These are phyloP conservation scores for Recurvomyces mirabilis DNA, from an alignment of 495 filamentous ascomycete genomes.

Conservation along the genomic window DNA sequence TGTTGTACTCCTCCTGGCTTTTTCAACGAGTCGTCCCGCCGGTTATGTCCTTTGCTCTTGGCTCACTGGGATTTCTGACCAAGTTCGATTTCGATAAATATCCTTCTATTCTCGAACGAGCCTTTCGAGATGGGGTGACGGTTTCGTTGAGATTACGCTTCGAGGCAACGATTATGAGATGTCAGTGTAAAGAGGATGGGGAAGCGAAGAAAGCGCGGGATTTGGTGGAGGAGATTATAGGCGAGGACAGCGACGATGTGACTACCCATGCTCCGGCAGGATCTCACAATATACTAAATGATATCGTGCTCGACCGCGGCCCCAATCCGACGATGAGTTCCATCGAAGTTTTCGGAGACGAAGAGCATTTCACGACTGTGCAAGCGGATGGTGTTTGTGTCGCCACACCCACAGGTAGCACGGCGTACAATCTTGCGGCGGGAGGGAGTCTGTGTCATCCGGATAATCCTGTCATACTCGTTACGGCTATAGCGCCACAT, in stretches of 20 bases:
- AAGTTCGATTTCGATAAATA: slow-evolving; percentile 85
- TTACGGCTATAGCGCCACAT: slow-evolving; percentile 92
- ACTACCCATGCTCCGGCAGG: slow-evolving; percentile 70
- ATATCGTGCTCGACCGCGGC: slow-evolving; percentile 36
- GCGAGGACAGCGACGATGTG: slow-evolving; percentile 67
- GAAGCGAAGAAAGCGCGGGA: slow-evolving; percentile 34
- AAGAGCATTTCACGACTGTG: slow-evolving; percentile 83
- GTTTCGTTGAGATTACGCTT: slow-evolving; percentile 84
- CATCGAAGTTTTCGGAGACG: slow-evolving; percentile 87
- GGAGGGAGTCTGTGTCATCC: slow-evolving; percentile 92
- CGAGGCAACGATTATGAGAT: slow-evolving; percentile 90
- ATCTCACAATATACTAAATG: slow-evolving; percentile 83
- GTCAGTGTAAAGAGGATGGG: slow-evolving; percentile 32
- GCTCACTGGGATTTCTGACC: slow-evolving; percentile 87
- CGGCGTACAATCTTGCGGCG: slow-evolving; percentile 93
- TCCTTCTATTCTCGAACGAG: slow-evolving; percentile 53
- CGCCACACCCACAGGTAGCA: slow-evolving; percentile 84
- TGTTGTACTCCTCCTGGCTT: slow-evolving; percentile 89
- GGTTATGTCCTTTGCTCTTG: slow-evolving; percentile 75
- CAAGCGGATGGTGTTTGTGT: slow-evolving; percentile 84
- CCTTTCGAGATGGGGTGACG: slow-evolving; percentile 72
- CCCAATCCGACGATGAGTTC: slow-evolving; percentile 59
- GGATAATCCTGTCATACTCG: slow-evolving; percentile 91
- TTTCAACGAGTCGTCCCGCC: slow-evolving; percentile 96
- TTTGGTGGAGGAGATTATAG: slow-evolving; percentile 82